A percentile compares a stretch with the other conserved stretches of the same genome.
Evolutionary conservation across 306 rosid species (phyloP).

Genomic region (Vachellia pachyceras): DNA sequence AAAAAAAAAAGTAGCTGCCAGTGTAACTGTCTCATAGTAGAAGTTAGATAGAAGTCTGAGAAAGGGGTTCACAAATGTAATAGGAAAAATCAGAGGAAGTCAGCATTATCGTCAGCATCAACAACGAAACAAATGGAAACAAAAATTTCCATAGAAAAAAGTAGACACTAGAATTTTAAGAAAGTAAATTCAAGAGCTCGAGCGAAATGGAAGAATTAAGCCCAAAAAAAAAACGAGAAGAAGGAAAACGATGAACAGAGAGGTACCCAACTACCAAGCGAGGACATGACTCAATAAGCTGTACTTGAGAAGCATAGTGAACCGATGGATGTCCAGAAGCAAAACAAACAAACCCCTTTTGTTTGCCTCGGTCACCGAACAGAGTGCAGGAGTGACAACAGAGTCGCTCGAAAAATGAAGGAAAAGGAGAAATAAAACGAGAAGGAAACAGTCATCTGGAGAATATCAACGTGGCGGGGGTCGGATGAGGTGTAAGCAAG

Average conservation of each 20-base stretch:
- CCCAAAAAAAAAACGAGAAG: neutral
- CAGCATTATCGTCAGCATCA: too few relatives aligned
- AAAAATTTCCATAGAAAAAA: neutral
- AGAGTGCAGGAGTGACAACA: neutral
- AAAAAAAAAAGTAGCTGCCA: neutral
- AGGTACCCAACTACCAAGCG: neutral
- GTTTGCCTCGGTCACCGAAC: neutral
- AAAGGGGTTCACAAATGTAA: neutral
- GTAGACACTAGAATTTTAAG: neutral
- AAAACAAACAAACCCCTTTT: neutral
- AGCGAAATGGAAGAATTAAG: neutral
- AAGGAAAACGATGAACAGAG: neutral
- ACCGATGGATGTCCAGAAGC: neutral
- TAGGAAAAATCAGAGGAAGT: neutral
- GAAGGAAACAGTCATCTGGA: neutral
- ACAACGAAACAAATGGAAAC: neutral
- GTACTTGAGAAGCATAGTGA: neutral
- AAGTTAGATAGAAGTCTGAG: neutral
- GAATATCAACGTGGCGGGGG: neutral
- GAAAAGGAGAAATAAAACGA: neutral
- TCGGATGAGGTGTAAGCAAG: neutral
- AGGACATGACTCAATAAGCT: neutral
- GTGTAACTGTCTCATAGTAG: neutral
- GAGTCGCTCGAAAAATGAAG: neutral
- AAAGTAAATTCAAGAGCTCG: neutral